phyloP scores from a whole-genome alignment of 1,284 basidiomycete genomes.

The Ustilago sp. region DNA sequence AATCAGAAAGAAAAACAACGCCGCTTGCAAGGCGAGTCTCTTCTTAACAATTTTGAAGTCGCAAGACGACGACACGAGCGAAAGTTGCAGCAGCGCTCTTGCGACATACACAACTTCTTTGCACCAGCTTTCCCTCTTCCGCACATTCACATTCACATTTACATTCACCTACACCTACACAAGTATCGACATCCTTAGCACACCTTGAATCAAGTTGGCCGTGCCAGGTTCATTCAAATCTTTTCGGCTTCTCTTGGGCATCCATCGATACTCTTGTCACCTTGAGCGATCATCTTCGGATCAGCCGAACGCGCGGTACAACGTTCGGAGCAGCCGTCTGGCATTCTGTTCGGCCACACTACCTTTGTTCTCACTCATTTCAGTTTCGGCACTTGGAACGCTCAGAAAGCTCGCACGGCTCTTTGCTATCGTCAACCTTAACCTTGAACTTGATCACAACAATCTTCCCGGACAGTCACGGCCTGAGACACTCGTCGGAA shows the following conservation, averaged over 20 bases:
- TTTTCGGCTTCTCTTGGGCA: not conserved
- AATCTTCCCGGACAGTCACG: not conserved
- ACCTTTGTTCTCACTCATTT: not conserved
- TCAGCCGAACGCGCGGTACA: not conserved
- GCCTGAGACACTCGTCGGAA: not conserved
- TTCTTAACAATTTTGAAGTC: not conserved
- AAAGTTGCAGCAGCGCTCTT: constrained; percentile 6
- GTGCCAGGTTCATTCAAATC: not conserved
- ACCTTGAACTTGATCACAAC: not conserved
- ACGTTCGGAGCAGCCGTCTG: constrained; percentile 4
- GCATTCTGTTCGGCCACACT: not conserved
- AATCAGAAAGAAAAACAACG: constrained; percentile 4
- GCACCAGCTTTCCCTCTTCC: not conserved
- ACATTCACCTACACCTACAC: not conserved
- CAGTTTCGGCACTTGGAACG: constrained; percentile 16
- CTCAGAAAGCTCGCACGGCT: constrained; percentile 8
- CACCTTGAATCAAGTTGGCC: not conserved
- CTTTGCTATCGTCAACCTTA: not conserved
- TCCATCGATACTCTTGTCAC: not conserved
- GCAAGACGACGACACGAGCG: constrained; percentile 1
- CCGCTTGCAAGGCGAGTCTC: not conserved
- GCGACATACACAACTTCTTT: constrained; percentile 7
- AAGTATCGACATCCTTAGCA: not conserved
- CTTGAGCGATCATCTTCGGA: not conserved
- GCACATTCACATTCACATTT: not conserved